Evolutionary conservation across 352 stramenopile genomes (phyloP), one percentile per base, ranked within the genome.

Genomic region (Nothophytophthora sp.): DNA sequence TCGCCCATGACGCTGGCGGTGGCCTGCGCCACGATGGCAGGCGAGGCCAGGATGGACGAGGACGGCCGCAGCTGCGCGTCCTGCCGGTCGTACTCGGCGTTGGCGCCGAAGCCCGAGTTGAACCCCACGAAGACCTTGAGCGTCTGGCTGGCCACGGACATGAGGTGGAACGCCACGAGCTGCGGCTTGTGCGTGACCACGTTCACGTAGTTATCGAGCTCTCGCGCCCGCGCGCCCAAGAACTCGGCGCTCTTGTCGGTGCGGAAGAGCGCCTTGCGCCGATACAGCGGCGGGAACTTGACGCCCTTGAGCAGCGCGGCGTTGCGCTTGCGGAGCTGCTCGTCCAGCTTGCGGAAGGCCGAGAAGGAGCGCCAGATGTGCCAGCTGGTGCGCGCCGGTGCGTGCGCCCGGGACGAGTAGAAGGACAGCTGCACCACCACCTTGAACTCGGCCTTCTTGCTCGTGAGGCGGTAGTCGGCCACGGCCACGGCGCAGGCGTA

Each of bases 321-420:
- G 47, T 70, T 89, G 51, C 80, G 80, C 55, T 93, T 87, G 16
- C 82, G 80, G 5, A 93, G 63, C 58, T 91, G 77, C 58, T 88
- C 73, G 54, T 93, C 82, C 10, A 93, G 76, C 63, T 90, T 87
- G 36, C 80, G 80, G 61, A 93, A 93, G 23, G 78, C 73, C 32
- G 76, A 79, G 58, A 93, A 93, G 25, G 65, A 73, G 50, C 83
- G 80, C 83, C 83, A 91, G 41, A 93, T 90, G 71, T 90, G 81
- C 83, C 83, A 93, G 32, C 71, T 87, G 33, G 79, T 89, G 37
- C 63, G 73, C 5, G 71, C 81, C 13, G 63, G 60, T 16, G 78
- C 79, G 49, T 88, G 80, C 28, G 74, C 83, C 20, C 80, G 76
- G 23, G 81, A 86, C 41, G 72, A 87, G 63, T 87, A 93, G 70